Base-by-base conservation (phyloP, 441 rosid species). In the Croton laevigatus region DNA sequence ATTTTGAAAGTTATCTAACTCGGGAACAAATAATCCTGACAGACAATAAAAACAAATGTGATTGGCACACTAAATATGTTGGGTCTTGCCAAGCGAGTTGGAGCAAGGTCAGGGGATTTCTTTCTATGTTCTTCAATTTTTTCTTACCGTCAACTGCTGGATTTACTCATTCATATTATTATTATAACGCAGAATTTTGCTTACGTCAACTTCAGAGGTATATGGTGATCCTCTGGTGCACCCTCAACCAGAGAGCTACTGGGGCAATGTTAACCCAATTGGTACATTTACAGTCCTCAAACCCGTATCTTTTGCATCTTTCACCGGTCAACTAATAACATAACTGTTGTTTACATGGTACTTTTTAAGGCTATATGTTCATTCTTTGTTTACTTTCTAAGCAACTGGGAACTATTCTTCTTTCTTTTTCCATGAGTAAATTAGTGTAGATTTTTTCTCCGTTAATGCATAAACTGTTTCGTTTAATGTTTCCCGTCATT, bases 261-360 rank as follows among this genome's bases (percentile, higher is more conserved):
- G 97, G 98, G 98, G 97, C 60, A 94, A 90, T 87, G 97, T 91
- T 48, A 94, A 94, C 73, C 98, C 98, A 10, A 88, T 91, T 5
- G 97, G 98, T 88, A 81, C 23, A 88, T 83, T 27, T 20, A 6
- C 37, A 46, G 64, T 11, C 8, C 61, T 42, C 34, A 14, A 52
- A 51, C 20, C 59, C n/a, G 9, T 14, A 45, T 59, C 52, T 48
- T 45, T 32, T 48, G 8, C 20, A 12, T 55, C 64, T 38, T 60
- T 32, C 16, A 37, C 34, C 62, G 62, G n/a, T 10, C 38, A 12
- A 49, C 6, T 5, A 16, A 4, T 45, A 27, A 38, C 52, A 45
- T 36, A 59, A 34, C 36, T 63, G 22, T 63, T 11, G 32, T 55
- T 1, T 59, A 32, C 37, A 6, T 3, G 7, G 22, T 3, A 8